Percentiles rank a stretch among this genome's conserved stretches.
Conservation (phyloP, 2,329 filamentous ascomycete species). For the Tricladium varicosporioides region DNA sequence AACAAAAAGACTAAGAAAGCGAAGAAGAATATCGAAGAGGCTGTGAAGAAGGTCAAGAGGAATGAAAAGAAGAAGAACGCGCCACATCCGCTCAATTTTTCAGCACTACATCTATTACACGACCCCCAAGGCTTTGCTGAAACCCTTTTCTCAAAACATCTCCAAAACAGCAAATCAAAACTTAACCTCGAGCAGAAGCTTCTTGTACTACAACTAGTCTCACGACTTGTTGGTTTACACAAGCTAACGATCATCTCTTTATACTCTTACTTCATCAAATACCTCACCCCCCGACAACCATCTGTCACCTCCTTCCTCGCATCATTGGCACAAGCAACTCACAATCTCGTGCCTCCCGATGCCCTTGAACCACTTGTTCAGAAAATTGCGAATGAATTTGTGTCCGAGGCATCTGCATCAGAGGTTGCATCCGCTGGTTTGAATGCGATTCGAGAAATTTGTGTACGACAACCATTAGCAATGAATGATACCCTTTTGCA, state of each 20-base stretch:
- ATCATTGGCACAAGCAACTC: slow-evolving; percentile 86
- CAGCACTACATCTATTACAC: slow-evolving; percentile 87
- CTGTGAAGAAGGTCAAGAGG: slow-evolving; percentile 76
- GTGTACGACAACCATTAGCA: slow-evolving; percentile 86
- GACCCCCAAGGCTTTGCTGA: slow-evolving; percentile 95
- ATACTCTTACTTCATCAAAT: slow-evolving; percentile 96
- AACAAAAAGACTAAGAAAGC: slow-evolving; percentile 97
- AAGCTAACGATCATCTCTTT: slow-evolving; percentile 85
- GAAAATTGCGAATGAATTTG: slow-evolving; percentile 98
- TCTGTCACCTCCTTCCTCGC: slow-evolving; percentile 92
- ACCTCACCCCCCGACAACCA: slow-evolving; percentile 81
- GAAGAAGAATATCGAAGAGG: slow-evolving; percentile 73
- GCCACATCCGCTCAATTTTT: slow-evolving; percentile 91
- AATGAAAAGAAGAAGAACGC: slow-evolving; percentile 85
- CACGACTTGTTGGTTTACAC: slow-evolving; percentile 86
- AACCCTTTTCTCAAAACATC: slow-evolving; percentile 82
- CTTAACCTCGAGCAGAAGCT: slow-evolving; percentile 86
- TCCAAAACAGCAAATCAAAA: slow-evolving; percentile 83
- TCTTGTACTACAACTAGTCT: slow-evolving; percentile 86
- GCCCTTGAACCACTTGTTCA: slow-evolving; percentile 84
- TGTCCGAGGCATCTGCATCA: slow-evolving; percentile 86
- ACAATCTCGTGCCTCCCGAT: slow-evolving; percentile 89
- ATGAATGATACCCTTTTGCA: slow-evolving; percentile 96
- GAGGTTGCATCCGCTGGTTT: slow-evolving; percentile 91
- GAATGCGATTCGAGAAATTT: slow-evolving; percentile 93